These are phyloP conservation scores for Anisogramma anomala DNA, from an alignment of 2,329 filamentous ascomycete genomes.

Conservation along the genomic window DNA sequence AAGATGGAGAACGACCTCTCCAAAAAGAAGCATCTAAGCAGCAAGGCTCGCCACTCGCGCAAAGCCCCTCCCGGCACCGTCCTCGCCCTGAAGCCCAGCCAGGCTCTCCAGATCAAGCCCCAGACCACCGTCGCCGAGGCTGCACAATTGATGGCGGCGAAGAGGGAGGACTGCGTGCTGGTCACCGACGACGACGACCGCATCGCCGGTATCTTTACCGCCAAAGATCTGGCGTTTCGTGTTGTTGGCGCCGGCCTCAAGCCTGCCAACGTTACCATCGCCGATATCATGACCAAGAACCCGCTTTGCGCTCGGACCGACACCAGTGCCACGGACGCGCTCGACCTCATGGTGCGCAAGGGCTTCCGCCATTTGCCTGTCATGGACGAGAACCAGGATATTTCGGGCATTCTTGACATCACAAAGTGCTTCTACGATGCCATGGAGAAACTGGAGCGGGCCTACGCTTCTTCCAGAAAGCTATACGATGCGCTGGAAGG, in stretches of 20 bases:
- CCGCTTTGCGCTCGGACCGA: conserved; percentile 94
- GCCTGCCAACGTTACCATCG: conserved; percentile 80
- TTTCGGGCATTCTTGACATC: conserved; percentile 94
- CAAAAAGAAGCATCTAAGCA: conserved; percentile 82
- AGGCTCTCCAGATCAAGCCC: conserved; percentile 95
- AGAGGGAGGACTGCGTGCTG: conserved; percentile 93
- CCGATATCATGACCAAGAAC: conserved; percentile 99
- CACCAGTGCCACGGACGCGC: conserved; percentile 91
- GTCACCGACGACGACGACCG: conserved; percentile 97
- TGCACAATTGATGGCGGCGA: conserved; percentile 96
- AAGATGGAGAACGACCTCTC: conserved; percentile 96
- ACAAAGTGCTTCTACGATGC: conserved; percentile 99
- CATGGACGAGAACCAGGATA: conserved; percentile 99
- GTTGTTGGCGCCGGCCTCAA: conserved; percentile 88
- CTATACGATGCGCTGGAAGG: conserved; percentile 95
- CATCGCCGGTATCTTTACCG: conserved; percentile 97
- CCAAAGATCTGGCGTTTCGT: conserved; percentile 94
- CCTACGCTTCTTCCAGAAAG: conserved; percentile 95
- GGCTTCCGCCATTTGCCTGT: conserved; percentile 95
- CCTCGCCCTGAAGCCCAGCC: conserved; percentile 86
- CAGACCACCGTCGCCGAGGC: conserved; percentile 88
- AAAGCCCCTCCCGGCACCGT: conserved; percentile 96
- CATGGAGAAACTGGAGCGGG: conserved; percentile 98
- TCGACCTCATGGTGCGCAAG: conserved; percentile 97
- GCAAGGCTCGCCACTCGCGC: conserved; percentile 70